phyloP scores from a whole-genome alignment of 805 yeast species.

The Wickerhamomyces hampshirensis region DNA sequence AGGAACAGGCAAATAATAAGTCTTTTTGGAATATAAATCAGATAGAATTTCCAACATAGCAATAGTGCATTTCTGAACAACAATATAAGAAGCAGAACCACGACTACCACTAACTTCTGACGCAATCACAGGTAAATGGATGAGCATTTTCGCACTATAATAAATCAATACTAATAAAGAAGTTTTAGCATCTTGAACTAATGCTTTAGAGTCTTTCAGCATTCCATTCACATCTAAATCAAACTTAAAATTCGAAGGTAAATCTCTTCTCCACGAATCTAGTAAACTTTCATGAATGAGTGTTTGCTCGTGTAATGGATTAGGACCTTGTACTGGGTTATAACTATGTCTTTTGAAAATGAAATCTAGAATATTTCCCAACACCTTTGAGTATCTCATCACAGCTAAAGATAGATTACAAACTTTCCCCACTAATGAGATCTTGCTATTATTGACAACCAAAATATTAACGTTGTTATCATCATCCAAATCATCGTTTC shows the following conservation, averaged over 20 bases:
- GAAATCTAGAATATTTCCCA: slow-evolving; percentile 69
- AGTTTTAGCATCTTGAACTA: slow-evolving; percentile 30
- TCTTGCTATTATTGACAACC: slow-evolving; percentile 52
- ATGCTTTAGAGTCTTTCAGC: slow-evolving; percentile 29
- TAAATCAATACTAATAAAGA: slow-evolving; percentile 54
- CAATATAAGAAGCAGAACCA: slow-evolving; percentile 53
- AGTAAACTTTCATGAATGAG: slow-evolving; percentile 57
- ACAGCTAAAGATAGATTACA: slow-evolving; percentile 56
- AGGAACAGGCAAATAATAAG: slow-evolving; percentile 55
- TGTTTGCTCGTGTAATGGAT: slow-evolving; percentile 27
- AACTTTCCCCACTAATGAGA: slow-evolving; percentile 68
- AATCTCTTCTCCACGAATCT: slow-evolving; percentile 73
- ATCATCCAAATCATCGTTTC: slow-evolving; percentile 34
- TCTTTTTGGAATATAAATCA: slow-evolving; percentile 34
- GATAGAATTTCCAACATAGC: slow-evolving; percentile 53
- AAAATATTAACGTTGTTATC: slow-evolving; percentile 50
- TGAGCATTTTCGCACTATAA: slow-evolving; percentile 57
- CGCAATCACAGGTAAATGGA: slow-evolving; percentile 61
- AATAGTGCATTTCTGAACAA: slow-evolving; percentile 63
- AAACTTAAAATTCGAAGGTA: slow-evolving; percentile 58
- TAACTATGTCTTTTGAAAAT: slow-evolving; percentile 52
- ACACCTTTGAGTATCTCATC: slow-evolving; percentile 65
- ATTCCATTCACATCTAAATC: slow-evolving; percentile 59
- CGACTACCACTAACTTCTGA: slow-evolving; percentile 23
- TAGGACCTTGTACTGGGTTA: slow-evolving; percentile 7